Evolutionary conservation across 129 eudicot genomes (phyloP).

Genomic region (sunflower (Helianthus annuus)): DNA sequence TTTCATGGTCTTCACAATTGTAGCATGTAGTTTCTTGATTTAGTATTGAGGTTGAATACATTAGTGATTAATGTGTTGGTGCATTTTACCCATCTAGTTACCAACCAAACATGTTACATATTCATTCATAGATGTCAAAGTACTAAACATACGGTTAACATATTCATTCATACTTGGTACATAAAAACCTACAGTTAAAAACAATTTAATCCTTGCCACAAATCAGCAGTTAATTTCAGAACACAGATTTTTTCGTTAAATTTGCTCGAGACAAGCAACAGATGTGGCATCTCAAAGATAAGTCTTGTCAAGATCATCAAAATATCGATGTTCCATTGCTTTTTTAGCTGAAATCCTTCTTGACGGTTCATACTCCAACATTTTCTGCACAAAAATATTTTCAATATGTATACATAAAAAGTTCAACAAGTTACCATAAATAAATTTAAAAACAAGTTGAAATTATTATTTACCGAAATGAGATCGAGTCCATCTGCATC

Average conservation of each 20-base stretch:
- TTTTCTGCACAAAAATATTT: slow-evolving; percentile 43
- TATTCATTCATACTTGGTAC: not conserved
- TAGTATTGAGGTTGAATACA: too few relatives aligned
- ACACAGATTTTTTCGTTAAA: not conserved
- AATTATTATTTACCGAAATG: slow-evolving; percentile 47
- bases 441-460: not conserved
- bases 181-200: not conserved
- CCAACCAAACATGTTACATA: too few relatives aligned
- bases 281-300: slow-evolving; percentile 30
- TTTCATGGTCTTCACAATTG: too few relatives aligned
- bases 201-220: not conserved
- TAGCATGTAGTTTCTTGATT: too few relatives aligned
- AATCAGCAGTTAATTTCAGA: slow-evolving; percentile 15
- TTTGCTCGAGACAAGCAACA: slow-evolving; percentile 58
- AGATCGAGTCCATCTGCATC: slow-evolving; percentile 66
- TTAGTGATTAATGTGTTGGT: too few relatives aligned
- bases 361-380: slow-evolving; percentile 85
- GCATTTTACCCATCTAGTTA: too few relatives aligned
- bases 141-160: too few relatives aligned
- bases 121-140: too few relatives aligned
- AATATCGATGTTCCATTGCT: slow-evolving; percentile 91
- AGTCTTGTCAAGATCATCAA: slow-evolving; percentile 78
- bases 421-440: not conserved
- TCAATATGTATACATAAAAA: not conserved
- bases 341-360: slow-evolving; percentile 83